A percentile compares a stretch with the other conserved stretches of the same genome.
phyloP scores from a whole-genome alignment of 805 yeast species.

The Yamadazyma nakazawae region DNA sequence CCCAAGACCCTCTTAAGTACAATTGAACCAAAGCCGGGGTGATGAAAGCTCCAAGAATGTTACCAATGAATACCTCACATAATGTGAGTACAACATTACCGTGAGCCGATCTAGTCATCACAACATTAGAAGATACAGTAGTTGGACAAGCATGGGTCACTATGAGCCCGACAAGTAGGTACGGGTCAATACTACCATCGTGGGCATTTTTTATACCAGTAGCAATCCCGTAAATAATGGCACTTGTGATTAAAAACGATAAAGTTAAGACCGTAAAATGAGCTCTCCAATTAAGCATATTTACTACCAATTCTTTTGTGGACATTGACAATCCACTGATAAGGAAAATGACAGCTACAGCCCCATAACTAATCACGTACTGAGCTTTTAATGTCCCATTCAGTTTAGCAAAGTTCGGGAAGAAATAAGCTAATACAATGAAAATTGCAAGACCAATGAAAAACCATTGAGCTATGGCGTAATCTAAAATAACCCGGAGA shows the following conservation, averaged over 20 bases:
- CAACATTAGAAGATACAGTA: slow-evolving; percentile 87
- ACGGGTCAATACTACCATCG: slow-evolving; percentile 49
- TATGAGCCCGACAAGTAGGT: slow-evolving; percentile 78
- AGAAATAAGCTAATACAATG: slow-evolving; percentile 70
- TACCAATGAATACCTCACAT: slow-evolving; percentile 84
- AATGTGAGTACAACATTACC: slow-evolving; percentile 78
- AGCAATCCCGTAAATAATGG: slow-evolving; percentile 71
- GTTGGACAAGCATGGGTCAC: slow-evolving; percentile 89
- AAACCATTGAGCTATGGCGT: slow-evolving; percentile 63
- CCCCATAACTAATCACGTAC: slow-evolving; percentile 78
- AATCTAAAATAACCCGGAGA: slow-evolving; percentile 19
- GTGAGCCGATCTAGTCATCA: slow-evolving; percentile 83
- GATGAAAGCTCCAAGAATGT: slow-evolving; percentile 78
- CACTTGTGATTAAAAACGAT: slow-evolving; percentile 68
- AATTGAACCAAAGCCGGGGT: slow-evolving; percentile 83
- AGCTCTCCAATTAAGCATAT: slow-evolving; percentile 76
- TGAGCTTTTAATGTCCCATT: slow-evolving; percentile 75
- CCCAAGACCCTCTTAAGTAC: slow-evolving; percentile 58
- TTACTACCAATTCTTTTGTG: slow-evolving; percentile 56
- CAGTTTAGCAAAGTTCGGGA: slow-evolving; percentile 79
- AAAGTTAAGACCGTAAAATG: slow-evolving; percentile 65
- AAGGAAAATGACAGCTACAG: slow-evolving; percentile 81
- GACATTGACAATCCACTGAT: slow-evolving; percentile 79
- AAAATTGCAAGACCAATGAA: slow-evolving; percentile 67
- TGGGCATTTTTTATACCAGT: slow-evolving; percentile 60